Percentiles rank a stretch among this genome's conserved stretches.
Conservation (phyloP, 163 green algal species). For the Chloromonas sp. region DNA sequence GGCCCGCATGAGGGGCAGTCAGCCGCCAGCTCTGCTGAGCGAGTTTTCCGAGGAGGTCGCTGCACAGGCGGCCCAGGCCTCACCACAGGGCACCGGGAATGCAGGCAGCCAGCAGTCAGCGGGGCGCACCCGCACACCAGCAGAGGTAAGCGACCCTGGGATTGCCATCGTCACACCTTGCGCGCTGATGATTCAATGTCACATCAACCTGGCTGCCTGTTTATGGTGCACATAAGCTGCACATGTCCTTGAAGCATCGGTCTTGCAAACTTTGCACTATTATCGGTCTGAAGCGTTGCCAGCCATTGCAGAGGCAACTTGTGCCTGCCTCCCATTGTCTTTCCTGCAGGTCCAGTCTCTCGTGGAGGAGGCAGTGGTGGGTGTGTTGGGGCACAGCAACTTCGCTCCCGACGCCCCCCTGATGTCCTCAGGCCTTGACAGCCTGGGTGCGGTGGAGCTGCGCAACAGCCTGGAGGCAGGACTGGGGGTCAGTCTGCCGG, state of each 20-base stretch:
- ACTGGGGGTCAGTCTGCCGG: constrained; percentile 54
- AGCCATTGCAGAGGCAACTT: background rate
- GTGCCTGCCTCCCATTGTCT: background rate
- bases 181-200: too few relatives aligned
- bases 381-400: constrained; percentile 26
- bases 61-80: background rate
- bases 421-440: constrained; percentile 69
- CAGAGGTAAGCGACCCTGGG: background rate
- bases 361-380: constrained; percentile 25
- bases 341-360: constrained; percentile 12
- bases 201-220: too few relatives aligned
- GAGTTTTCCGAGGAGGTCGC: background rate
- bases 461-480: constrained; percentile 50
- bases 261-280: background rate
- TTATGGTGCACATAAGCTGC: background rate
- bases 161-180: too few relatives aligned
- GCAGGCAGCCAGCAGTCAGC: background rate
- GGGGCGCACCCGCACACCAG: background rate
- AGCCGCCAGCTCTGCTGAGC: background rate
- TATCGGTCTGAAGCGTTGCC: background rate
- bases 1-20: background rate
- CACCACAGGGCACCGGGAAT: background rate
- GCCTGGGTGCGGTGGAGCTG: constrained; percentile 73
- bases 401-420: constrained; percentile 50
- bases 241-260: background rate